Percentiles rank a stretch among this genome's conserved stretches.
phyloP scores from a whole-genome alignment of 768 basidiomycete species.

The Cantharellus anzutake region DNA sequence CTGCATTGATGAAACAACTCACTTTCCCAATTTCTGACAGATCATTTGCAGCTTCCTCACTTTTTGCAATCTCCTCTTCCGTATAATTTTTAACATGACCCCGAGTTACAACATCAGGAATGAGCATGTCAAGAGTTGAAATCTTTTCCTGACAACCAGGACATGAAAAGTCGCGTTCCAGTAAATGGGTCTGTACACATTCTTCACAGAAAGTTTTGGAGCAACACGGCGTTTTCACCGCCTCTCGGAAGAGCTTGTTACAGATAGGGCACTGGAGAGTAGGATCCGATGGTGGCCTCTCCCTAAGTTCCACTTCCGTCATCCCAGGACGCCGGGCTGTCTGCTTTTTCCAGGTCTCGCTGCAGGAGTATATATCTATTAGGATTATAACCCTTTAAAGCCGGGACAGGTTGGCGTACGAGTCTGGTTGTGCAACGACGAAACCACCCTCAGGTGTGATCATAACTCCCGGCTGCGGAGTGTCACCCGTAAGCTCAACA shows the following conservation, averaged over 20 bases:
- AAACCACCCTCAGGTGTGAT: slow-evolving; percentile 97
- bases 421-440: slow-evolving; percentile 91
- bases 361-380: slow-evolving; percentile 16
- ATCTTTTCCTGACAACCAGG: slow-evolving; percentile 81
- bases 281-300: slow-evolving; percentile 52
- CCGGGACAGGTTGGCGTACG: slow-evolving; percentile 33
- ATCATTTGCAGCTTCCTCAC: slow-evolving; percentile 21
- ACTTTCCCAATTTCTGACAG: too few species aligned
- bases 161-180: slow-evolving; percentile 90
- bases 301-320: slow-evolving; percentile 77
- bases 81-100: slow-evolving; percentile 68
- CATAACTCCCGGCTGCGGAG: slow-evolving; percentile 70
- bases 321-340: slow-evolving; percentile 59
- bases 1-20: too few species aligned
- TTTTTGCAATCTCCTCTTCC: slow-evolving; percentile 60
- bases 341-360: slow-evolving; percentile 91
- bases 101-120: slow-evolving; percentile 61
- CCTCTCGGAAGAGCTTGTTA: slow-evolving; percentile 82
- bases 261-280: slow-evolving; percentile 78
- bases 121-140: slow-evolving; percentile 70
- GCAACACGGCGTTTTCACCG: slow-evolving; percentile 92
- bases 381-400: background rate
- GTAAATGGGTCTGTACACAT: slow-evolving; percentile 83
- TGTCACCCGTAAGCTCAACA: slow-evolving; percentile 36
- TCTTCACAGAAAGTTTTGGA: slow-evolving; percentile 86